Base-by-base conservation (phyloP, 2,329 filamentous ascomycete genomes). In the Ustulina deusta region DNA sequence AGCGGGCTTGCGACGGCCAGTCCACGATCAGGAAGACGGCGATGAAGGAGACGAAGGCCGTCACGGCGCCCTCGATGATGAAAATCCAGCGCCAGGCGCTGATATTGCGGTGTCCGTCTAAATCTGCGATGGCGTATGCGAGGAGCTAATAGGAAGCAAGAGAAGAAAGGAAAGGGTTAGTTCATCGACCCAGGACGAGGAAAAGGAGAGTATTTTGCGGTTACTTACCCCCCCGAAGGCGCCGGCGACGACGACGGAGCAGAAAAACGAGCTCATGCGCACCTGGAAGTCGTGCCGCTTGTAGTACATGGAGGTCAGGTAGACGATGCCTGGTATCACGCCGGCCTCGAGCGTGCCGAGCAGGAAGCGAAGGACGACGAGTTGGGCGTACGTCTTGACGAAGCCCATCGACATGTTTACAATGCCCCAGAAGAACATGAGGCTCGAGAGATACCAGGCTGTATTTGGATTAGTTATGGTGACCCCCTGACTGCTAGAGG, bases 81-180 rank as follows among this genome's bases (percentile, higher is more conserved):
- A 78, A 79, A 34, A 79, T 82, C 81, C 86, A 88, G 54, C 84
- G 80, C 83, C 83, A 87, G 1, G 83, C 82, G 1, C 75, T 73
- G 20, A 84, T 71, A 15, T 81, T 81, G 2, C 79, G 73, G 1
- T 77, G 74, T 2, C 84, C 83, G 40, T 83, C 78, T 67, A 86
- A 81, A 13, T 80, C 74, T 13, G 79, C 76, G 61, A 86, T 85
- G 2, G 76, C 82, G 55, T 82, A 85, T 2, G 85, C 84, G 1
- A 87, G 77, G 1, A 86, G 74, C 65, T 82, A 36, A n/a, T 22
- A 51, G 22, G 29, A 13, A 15, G 13, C 15, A 25, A 40, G 3
- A 3, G 6, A 25, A 15, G 20, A 25, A 29, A 10, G 34, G 2
- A 17, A 38, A 40, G 4, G 46, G 15, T 52, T 13, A 52, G 44